These are phyloP conservation scores for Flagelloscypha sp. DNA, from an alignment of 768 basidiomycete species.

Conservation along the genomic window DNA sequence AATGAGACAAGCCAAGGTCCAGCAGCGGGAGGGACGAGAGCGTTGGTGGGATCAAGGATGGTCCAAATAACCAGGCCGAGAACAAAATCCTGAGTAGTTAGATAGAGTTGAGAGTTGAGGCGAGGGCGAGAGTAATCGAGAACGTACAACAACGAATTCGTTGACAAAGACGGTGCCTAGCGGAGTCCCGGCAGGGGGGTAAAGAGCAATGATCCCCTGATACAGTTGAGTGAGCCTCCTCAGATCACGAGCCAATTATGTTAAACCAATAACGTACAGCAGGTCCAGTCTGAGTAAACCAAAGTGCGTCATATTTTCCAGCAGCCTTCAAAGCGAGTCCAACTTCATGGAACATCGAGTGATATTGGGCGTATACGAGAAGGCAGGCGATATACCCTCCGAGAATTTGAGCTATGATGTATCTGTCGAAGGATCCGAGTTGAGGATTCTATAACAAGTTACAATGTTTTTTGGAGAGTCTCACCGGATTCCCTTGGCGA, in stretches of 20 bases:
- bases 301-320: constrained; percentile 16
- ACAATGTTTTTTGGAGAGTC: no score
- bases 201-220: constrained; percentile 50
- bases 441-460: no score
- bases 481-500: constrained; percentile 42
- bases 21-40: constrained; percentile 42
- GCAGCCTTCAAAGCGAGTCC: constrained; percentile 15
- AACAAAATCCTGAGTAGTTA: constrained; percentile 33
- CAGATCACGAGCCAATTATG: no score
- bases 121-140: not conserved
- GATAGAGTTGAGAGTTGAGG: not conserved
- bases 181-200: constrained; percentile 34
- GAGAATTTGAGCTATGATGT: constrained; percentile 56
- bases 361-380: constrained; percentile 56
- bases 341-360: constrained; percentile 36
- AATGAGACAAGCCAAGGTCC: constrained; percentile 47
- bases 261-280: no score
- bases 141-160: constrained; percentile 48
- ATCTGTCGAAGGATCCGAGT: constrained; percentile 34
- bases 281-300: constrained; percentile 33
- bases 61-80: constrained; percentile 46
- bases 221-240: no score
- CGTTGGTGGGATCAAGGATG: constrained; percentile 49
- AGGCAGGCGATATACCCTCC: constrained; percentile 59
- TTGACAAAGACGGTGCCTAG: constrained; percentile 42